Evolutionary conservation across 1,284 basidiomycete genomes (phyloP).

Genomic region (Mycena sp.): DNA sequence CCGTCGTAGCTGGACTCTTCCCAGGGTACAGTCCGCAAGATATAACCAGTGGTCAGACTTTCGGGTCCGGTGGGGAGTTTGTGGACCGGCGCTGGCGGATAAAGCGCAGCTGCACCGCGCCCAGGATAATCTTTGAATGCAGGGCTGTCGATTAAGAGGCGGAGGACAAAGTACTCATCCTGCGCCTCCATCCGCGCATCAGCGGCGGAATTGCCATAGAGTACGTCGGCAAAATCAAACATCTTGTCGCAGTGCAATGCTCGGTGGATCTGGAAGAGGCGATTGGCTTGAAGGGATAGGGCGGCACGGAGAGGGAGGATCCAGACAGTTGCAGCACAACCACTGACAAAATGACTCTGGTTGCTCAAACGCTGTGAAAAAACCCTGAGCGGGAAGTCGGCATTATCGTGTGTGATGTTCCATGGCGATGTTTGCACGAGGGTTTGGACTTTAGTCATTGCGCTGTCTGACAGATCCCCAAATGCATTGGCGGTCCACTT

Average conservation of each 20-base stretch:
- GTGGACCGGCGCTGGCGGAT: slow-evolving; percentile 37
- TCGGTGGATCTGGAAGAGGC: slow-evolving; percentile 31
- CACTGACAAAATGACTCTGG: slow-evolving; percentile 45
- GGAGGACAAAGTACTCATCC: slow-evolving; percentile 33
- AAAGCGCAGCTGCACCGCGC: slow-evolving; percentile 27
- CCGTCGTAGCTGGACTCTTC: slow-evolving; percentile 50
- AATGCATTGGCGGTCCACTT: slow-evolving; percentile 44
- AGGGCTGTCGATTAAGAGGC: slow-evolving; percentile 36
- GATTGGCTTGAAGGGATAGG: slow-evolving; percentile 30
- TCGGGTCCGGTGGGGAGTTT: slow-evolving; percentile 39
- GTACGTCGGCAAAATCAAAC: slow-evolving; percentile 35
- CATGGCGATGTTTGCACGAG: slow-evolving; percentile 35
- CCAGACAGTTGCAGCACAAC: slow-evolving; percentile 47
- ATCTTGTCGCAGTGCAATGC: slow-evolving; percentile 34
- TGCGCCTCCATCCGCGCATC: slow-evolving; percentile 29
- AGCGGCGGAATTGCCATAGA: slow-evolving; percentile 28
- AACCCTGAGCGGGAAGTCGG: slow-evolving; percentile 45
- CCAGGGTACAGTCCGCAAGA: slow-evolving; percentile 44
- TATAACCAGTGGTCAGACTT: slow-evolving; percentile 38
- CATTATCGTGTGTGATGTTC: slow-evolving; percentile 48
- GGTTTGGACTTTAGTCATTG: slow-evolving; percentile 33
- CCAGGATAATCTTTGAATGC: slow-evolving; percentile 38
- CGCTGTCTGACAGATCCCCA: slow-evolving; percentile 34
- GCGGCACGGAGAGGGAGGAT: slow-evolving; percentile 33
- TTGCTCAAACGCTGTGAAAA: slow-evolving; percentile 48